phyloP scores from a whole-genome alignment of 1,284 basidiomycete genomes.

The Cerioporus squamosus region DNA sequence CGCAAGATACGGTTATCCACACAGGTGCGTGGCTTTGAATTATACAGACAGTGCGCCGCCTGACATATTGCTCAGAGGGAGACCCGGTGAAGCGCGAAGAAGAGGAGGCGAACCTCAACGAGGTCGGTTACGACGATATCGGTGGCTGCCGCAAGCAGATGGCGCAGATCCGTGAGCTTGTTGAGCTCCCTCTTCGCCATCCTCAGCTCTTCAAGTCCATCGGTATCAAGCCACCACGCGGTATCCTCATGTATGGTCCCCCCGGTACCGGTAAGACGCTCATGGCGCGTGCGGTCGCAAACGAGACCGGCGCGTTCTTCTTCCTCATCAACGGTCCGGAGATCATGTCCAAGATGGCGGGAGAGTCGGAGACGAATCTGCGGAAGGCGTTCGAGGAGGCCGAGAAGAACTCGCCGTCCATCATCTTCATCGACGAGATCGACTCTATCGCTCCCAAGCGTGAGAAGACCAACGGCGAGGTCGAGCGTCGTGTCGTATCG shows the following conservation, averaged over 20 bases:
- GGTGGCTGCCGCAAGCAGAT: constrained; percentile 99
- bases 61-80: constrained; percentile 66
- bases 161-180: constrained; percentile 99
- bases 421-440: not conserved
- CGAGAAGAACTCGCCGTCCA: no score
- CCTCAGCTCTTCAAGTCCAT: constrained; percentile 99
- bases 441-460: constrained; percentile 99
- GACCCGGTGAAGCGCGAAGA: constrained; percentile 99
- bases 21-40: constrained; percentile 56
- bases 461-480: constrained; percentile 99
- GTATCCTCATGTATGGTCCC: constrained; percentile 96
- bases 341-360: constrained; percentile 99
- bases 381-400: constrained; percentile 39
- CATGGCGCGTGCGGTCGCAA: constrained; percentile 99
- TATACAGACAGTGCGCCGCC: constrained; percentile 7
- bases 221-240: constrained; percentile 99
- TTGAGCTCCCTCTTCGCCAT: constrained; percentile 96
- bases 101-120: constrained; percentile 95
- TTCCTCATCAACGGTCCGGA: constrained; percentile 99
- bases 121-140: constrained; percentile 80
- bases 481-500: constrained; percentile 98
- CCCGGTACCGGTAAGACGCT: constrained; percentile 98
- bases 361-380: constrained; percentile 96
- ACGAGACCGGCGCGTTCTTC: constrained; percentile 99
- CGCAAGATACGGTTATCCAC: constrained; percentile 96